Base-by-base conservation (phyloP, 495 filamentous ascomycete genomes). In the Aspergillus bertholletiae region DNA sequence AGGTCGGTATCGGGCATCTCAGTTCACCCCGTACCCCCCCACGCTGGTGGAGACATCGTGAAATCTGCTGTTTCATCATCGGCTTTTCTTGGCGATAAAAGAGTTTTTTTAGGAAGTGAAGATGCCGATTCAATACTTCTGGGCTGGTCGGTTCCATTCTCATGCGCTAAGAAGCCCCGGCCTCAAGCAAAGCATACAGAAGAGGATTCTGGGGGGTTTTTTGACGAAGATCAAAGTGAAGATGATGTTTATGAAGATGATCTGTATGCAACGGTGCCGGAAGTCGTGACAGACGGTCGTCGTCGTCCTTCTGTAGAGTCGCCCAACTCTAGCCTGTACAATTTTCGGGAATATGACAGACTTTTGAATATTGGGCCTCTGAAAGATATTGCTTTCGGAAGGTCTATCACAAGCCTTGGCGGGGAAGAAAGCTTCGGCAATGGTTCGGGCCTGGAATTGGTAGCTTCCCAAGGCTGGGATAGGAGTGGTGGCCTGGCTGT, bases 1-100 rank as follows among this genome's bases (percentile, higher is more conserved):
- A 81, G 93, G 41, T 94, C 90, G 8, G 90, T 99, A 22, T 96
- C 92, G 34, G 91, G 92, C 6, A 75, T 97, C 27, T 81, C 80
- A 5, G 67, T 98, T 44, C 82, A 81, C 46, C 69, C 81, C 15
- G 68, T 96, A 30, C 66, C 77, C 15, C 58, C 70, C 41, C 81
- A 88, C 37, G 64, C 79, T 1, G 88, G 87, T 20, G 86, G 84
- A 2, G 58, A 69, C 44, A 54, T 89, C 12, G 68, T 95, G 54
- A 78, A 78, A 23, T 81, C 82, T 28, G 73, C 80, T 24, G 82
- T 86, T n/a, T 86, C 88, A 4, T 89, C 86, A 41, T 78, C 88
- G 1, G 79, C 84, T 27, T 77, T 78, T 27, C 66, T 97, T 12
- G 84, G 84, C 1, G 78, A 81, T 50, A 84, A 84, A n/a, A 82